A percentile compares a stretch with the other conserved stretches of the same genome.
phyloP scores from a whole-genome alignment of 208 protist species.

The Trypanosoma theileri region DNA sequence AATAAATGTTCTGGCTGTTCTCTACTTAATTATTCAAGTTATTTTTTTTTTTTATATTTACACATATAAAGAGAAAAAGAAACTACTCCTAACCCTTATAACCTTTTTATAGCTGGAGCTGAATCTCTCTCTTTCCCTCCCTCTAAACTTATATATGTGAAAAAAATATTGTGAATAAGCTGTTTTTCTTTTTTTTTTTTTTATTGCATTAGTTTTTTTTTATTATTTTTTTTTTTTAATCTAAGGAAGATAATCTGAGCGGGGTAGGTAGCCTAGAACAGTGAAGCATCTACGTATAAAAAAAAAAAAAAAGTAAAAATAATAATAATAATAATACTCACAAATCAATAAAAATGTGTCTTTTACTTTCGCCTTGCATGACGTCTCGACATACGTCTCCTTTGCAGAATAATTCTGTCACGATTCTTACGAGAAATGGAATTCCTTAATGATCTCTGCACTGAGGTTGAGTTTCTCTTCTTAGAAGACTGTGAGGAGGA shows the following conservation, averaged over 20 bases:
- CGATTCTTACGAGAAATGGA: conserved; percentile 15
- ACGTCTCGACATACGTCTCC: neutral
- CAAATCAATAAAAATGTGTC: neutral
- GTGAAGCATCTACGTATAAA: too few relatives aligned
- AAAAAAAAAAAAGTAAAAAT: neutral
- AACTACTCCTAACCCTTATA: too few relatives aligned
- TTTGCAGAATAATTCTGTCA: neutral
- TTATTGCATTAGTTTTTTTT: neutral
- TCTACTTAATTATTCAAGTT: neutral
- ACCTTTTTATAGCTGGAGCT: too few relatives aligned
- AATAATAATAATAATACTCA: neutral
- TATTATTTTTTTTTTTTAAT: neutral
- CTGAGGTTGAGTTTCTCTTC: neutral
- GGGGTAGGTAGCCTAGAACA: too few relatives aligned
- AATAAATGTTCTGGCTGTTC: conserved; percentile 23
- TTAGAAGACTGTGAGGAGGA: neutral
- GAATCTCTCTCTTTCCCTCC: too few relatives aligned
- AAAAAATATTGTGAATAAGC: neutral
- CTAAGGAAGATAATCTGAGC: too few relatives aligned
- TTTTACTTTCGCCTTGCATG: neutral
- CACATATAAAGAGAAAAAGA: neutral
- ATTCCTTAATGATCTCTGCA: neutral
- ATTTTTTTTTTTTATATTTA: conserved; percentile 6
- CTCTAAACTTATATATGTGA: too few relatives aligned
- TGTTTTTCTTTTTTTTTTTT: neutral